Base-by-base conservation (phyloP, 2,329 filamentous ascomycete species). In the Claviceps arundinis region DNA sequence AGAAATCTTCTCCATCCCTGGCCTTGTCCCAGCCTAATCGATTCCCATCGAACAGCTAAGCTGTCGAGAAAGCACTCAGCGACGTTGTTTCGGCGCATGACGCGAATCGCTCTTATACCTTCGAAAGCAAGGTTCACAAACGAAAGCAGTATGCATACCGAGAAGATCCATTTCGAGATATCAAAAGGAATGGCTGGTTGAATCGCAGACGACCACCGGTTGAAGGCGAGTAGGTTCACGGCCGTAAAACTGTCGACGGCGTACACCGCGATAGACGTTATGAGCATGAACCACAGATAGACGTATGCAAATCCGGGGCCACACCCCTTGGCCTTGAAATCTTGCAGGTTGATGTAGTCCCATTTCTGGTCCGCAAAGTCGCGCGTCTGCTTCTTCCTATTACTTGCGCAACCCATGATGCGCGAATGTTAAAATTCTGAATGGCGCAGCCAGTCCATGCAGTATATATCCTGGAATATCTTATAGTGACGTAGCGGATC, bases 101-200 rank as follows among this genome's bases (percentile, higher is more conserved):
- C 87, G 46, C 84, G 82, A 55, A 85, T 71, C 26, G 91, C 89
- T 51, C 86, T 81, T 47, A 94, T 64, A 71, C 87, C 89, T 67
- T 95, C 87, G 61, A 85, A 93, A 16, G 71, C 74, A 30, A 94
- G 76, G 58, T 97, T 87, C 57, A 89, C 72, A 66, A 91, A 90
- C 9, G 90, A 97, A 38, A 93, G 75, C 57, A 97, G 85, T 64
- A 98, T 97, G 66, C 90, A 95, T 52, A 81, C 80, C 30, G 88
- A 85, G 65, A 97, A 98, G 65, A 98, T 90, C 89, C 90, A 96
- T 71, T 93, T 94, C 13, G 89, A 86, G 51, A 91, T 78, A 48
- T 80, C 72, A 62, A 94, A 81, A 3, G 82, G 78, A 57, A 97
- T 85, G 42, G 80, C 77, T 1, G 89, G 89, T 59, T 88, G 71